Percentiles rank a stretch among this genome's conserved stretches.
Evolutionary conservation across 2,329 filamentous ascomycete genomes (phyloP).

Genomic region (Fusarium duplospermum): DNA sequence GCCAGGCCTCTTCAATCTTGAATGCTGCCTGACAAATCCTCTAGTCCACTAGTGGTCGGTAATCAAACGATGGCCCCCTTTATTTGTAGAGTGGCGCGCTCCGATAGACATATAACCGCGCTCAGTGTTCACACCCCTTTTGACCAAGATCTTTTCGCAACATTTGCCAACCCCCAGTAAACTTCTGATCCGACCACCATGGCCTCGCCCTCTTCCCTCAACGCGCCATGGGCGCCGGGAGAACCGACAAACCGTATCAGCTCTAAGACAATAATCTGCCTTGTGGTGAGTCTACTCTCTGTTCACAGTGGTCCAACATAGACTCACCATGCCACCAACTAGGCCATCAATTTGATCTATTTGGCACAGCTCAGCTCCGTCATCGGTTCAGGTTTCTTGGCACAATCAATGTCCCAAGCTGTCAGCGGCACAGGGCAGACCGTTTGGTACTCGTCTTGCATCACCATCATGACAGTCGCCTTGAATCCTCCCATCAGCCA

Average conservation of each 20-base stretch:
- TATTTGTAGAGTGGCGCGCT: not conserved
- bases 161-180: not conserved
- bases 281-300: not conserved
- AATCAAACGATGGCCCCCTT: not conserved
- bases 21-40: not conserved
- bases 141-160: not conserved
- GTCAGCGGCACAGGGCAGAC: not conserved
- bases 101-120: not conserved
- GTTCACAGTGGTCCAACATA: not conserved
- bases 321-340: not conserved
- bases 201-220: not conserved
- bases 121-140: not conserved
- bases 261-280: conserved; percentile 1
- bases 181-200: not conserved
- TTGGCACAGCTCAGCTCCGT: not conserved
- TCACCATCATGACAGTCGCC: not conserved
- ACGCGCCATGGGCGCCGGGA: not conserved
- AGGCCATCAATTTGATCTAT: conserved; percentile 4
- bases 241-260: not conserved
- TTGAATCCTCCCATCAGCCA: not conserved
- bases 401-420: conserved; percentile 2
- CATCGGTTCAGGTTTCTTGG: conserved; percentile 1
- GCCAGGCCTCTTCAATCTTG: not conserved
- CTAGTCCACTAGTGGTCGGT: not conserved
- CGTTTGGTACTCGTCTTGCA: conserved; percentile 1